Conservation (phyloP, 2,329 filamentous ascomycete species). For the Fusarium sarcochroum region DNA sequence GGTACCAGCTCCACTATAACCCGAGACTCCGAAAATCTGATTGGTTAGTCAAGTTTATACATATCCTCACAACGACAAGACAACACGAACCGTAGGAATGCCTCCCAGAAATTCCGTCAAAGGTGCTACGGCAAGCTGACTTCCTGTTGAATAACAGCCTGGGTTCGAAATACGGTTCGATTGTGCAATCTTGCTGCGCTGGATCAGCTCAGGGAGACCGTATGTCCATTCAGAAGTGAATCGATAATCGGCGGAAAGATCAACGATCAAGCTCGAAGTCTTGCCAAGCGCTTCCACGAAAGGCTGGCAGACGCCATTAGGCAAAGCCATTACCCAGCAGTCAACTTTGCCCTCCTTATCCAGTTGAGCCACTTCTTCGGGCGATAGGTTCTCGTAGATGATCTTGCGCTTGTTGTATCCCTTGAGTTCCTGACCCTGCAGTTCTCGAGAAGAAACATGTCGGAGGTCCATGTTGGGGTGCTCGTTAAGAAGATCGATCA, state of each 20-base stretch:
- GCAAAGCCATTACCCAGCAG: constrained; percentile 97
- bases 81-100: constrained; percentile 80
- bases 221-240: constrained; percentile 78
- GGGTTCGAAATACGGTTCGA: constrained; percentile 91
- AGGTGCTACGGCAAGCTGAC: constrained; percentile 90
- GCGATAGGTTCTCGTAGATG: constrained; percentile 89
- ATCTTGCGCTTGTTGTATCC: constrained; percentile 94
- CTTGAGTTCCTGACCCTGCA: constrained; percentile 86
- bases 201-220: constrained; percentile 82
- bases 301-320: constrained; percentile 94
- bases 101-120: constrained; percentile 84
- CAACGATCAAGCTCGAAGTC: constrained; percentile 83
- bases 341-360: constrained; percentile 80
- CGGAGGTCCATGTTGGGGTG: constrained; percentile 92
- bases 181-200: constrained; percentile 80
- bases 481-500: constrained; percentile 87
- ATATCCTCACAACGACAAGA: constrained; percentile 9
- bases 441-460: constrained; percentile 93
- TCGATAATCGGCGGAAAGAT: constrained; percentile 96
- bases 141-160: constrained; percentile 94
- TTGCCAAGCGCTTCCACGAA: constrained; percentile 85
- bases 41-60: too few species aligned
- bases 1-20: constrained; percentile 82
- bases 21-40: too few species aligned
- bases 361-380: constrained; percentile 91